A percentile compares a stretch with the other conserved stretches of the same genome.
Evolutionary conservation across 768 basidiomycete genomes (phyloP).

Genomic region (Steccherinum ochraceum): DNA sequence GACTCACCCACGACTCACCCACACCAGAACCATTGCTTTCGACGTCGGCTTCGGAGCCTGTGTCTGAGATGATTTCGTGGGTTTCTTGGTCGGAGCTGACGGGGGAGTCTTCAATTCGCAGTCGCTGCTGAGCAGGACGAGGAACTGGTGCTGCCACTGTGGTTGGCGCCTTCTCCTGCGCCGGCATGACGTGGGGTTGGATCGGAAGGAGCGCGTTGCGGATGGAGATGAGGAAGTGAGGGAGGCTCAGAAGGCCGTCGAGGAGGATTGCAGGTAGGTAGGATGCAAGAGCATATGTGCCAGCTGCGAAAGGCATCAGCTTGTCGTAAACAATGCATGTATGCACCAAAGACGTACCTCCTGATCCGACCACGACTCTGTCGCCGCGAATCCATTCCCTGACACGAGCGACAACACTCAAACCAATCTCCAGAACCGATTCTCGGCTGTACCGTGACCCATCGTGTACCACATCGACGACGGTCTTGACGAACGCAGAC

Average conservation of each 20-base stretch:
- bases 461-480: constrained; percentile 55
- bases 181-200: constrained; percentile 34
- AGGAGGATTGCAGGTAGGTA: constrained; percentile 59
- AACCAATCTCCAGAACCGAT: constrained; percentile 36
- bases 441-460: constrained; percentile 37
- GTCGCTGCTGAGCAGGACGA: not conserved
- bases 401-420: constrained; percentile 41
- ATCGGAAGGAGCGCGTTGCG: constrained; percentile 55
- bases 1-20: constrained; percentile 67
- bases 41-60: constrained; percentile 59
- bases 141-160: constrained; percentile 21
- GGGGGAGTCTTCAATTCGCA: not conserved
- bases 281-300: constrained; percentile 65
- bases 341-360: constrained; percentile 54
- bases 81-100: constrained; percentile 14
- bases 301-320: constrained; percentile 42
- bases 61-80: constrained; percentile 29
- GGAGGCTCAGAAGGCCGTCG: constrained; percentile 60
- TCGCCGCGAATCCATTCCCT: constrained; percentile 60
- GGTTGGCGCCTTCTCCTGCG: constrained; percentile 2
- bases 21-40: constrained; percentile 55
- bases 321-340: too few species aligned
- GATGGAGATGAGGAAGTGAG: constrained; percentile 54
- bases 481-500: constrained; percentile 48
- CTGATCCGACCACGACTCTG: constrained; percentile 69